These are phyloP conservation scores for Tylopilus balloui DNA, from an alignment of 768 basidiomycete species.

Conservation along the genomic window DNA sequence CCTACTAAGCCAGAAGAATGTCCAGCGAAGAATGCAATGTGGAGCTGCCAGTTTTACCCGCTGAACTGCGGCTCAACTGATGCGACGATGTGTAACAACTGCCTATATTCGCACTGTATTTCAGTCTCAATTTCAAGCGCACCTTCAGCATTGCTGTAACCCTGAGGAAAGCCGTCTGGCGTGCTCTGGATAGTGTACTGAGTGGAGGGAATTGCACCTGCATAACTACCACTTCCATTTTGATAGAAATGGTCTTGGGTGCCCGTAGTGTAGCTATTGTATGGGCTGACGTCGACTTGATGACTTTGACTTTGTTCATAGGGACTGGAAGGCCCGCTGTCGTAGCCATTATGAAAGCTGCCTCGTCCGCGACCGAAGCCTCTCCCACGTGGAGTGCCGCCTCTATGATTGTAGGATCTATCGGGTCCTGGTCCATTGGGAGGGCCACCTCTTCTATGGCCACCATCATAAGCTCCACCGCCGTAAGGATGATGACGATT, in stretches of 20 bases:
- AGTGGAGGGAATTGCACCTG: slow-evolving; percentile 43
- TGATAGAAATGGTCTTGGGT: slow-evolving; percentile 65
- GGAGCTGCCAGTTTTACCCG: slow-evolving; percentile 43
- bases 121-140: slow-evolving; percentile 73
- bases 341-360: slow-evolving; percentile 50
- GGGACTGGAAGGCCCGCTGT: slow-evolving; percentile 47
- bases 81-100: slow-evolving; percentile 32
- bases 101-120: slow-evolving; percentile 41
- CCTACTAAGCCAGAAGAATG: slow-evolving; percentile 22
- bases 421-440: slow-evolving; percentile 67
- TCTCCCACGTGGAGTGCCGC: slow-evolving; percentile 47
- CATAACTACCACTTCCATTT: slow-evolving; percentile 59
- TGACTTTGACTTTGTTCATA: slow-evolving; percentile 69
- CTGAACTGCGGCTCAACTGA: slow-evolving; percentile 43
- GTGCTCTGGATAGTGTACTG: slow-evolving; percentile 47
- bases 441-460: slow-evolving; percentile 60
- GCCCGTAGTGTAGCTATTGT: slow-evolving; percentile 63
- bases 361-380: slow-evolving; percentile 54
- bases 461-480: slow-evolving; percentile 53
- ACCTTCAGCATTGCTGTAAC: slow-evolving; percentile 75
- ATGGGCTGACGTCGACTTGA: slow-evolving; percentile 58
- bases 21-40: slow-evolving; percentile 22
- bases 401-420: slow-evolving; percentile 63
- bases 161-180: slow-evolving; percentile 51
- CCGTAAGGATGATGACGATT: slow-evolving; percentile 90